These are phyloP conservation scores for Nasturtium officinale DNA, from an alignment of 345 rosid species.

Conservation along the genomic window DNA sequence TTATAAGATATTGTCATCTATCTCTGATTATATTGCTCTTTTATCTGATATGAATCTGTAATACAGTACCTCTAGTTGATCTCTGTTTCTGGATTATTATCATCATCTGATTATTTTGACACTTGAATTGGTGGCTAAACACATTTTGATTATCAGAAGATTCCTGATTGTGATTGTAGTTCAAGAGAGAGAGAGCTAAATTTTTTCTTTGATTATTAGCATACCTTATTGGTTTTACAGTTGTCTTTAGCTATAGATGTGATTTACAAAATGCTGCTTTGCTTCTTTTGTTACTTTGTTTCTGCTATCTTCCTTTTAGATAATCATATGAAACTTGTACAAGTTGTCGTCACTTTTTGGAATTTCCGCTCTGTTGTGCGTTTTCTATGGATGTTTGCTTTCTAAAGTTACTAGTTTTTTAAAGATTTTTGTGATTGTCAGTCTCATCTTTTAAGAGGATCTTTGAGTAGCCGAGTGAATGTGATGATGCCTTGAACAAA, in stretches of 20 bases:
- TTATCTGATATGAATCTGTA: slow-evolving; percentile 12
- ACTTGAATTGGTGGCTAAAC: background rate
- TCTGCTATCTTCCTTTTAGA: slow-evolving; percentile 17
- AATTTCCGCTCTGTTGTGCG: background rate
- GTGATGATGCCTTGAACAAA: background rate
- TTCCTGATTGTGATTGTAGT: background rate
- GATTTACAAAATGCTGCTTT: background rate
- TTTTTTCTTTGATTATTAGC: slow-evolving; percentile 16
- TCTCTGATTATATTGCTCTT: background rate
- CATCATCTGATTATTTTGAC: slow-evolving; percentile 1
- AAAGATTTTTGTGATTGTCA: background rate
- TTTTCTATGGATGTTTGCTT: slow-evolving; percentile 15
- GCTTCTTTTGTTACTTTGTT: slow-evolving; percentile 6
- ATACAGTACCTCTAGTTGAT: background rate
- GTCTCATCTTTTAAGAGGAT: slow-evolving; percentile 1
- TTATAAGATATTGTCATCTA: background rate
- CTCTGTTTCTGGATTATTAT: background rate
- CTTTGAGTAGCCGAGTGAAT: background rate
- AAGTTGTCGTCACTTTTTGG: background rate
- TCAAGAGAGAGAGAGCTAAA: background rate
- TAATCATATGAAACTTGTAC: background rate
- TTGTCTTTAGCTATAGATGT: background rate
- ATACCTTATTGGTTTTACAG: background rate
- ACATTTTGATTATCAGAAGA: background rate
- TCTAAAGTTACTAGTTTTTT: slow-evolving; percentile 4